A percentile compares a stretch with the other conserved stretches of the same genome.
phyloP scores from a whole-genome alignment of 768 basidiomycete genomes.

The Tulasnella sp. region DNA sequence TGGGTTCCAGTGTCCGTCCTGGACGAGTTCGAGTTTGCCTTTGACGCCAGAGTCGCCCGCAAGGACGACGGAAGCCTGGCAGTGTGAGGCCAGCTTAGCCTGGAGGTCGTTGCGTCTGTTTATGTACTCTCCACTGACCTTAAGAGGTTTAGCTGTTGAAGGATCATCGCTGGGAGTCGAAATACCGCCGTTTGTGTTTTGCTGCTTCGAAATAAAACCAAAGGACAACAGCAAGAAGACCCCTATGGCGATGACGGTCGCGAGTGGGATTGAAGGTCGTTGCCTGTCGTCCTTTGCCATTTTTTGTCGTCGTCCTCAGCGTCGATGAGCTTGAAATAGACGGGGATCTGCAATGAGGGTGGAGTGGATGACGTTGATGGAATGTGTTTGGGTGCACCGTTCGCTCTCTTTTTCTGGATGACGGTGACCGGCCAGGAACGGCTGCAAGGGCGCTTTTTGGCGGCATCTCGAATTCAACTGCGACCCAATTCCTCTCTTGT shows the following conservation, averaged over 20 bases:
- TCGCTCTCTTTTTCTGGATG: not conserved
- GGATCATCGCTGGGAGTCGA: not conserved
- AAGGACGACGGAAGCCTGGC: constrained; percentile 48
- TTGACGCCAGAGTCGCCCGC: constrained; percentile 46
- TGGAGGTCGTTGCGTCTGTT: not conserved
- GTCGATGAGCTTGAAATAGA: not conserved
- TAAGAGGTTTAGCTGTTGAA: not conserved
- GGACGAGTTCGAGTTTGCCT: constrained; percentile 58
- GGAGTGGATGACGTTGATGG: not conserved
- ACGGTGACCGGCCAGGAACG: not conserved
- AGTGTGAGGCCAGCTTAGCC: not conserved
- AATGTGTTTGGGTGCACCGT: not conserved
- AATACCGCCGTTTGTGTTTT: not conserved
- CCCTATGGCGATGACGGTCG: not conserved
- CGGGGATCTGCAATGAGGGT: not conserved
- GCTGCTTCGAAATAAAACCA: not conserved
- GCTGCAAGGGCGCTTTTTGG: not conserved
- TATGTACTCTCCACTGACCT: not conserved
- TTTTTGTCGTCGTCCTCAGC: not conserved
- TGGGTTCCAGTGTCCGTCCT: constrained; percentile 35
- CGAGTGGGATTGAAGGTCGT: not conserved
- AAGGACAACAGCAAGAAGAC: not conserved
- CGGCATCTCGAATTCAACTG: not conserved
- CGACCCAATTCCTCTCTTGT: not conserved
- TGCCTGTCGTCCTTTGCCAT: not conserved